A percentile compares a stretch with the other conserved stretches of the same genome.
Evolutionary conservation across 2,329 filamentous ascomycete species (phyloP).

Genomic region (Fusarium sp.): DNA sequence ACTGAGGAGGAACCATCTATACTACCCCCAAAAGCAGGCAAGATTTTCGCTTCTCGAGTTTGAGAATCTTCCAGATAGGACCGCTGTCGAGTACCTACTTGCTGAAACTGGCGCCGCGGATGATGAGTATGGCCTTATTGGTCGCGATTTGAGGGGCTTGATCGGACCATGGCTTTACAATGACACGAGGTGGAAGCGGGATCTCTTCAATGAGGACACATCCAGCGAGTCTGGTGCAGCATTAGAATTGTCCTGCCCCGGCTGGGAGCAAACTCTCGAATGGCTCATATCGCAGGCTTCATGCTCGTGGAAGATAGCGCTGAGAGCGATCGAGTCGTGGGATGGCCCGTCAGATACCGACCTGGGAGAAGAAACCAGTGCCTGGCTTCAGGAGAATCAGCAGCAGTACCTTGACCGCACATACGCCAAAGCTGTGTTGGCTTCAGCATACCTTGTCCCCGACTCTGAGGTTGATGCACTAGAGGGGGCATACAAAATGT

Average conservation of each 20-base stretch:
- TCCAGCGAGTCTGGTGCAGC: slow-evolving; percentile 44
- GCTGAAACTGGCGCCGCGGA: slow-evolving; percentile 62
- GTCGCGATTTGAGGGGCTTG: slow-evolving; percentile 75
- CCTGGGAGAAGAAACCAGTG: slow-evolving; percentile 68
- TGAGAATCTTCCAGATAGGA: slow-evolving; percentile 68
- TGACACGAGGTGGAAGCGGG: slow-evolving; percentile 65
- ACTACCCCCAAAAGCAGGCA: slow-evolving; percentile 67
- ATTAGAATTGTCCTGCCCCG: slow-evolving; percentile 59
- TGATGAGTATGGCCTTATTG: slow-evolving; percentile 58
- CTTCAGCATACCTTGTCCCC: slow-evolving; percentile 75
- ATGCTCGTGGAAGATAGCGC: slow-evolving; percentile 71
- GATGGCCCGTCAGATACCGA: slow-evolving; percentile 79
- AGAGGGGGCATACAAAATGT: slow-evolving; percentile 69
- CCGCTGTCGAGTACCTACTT: slow-evolving; percentile 72
- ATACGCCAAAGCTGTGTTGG: slow-evolving; percentile 76
- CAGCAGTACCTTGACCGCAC: slow-evolving; percentile 70
- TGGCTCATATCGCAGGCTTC: slow-evolving; percentile 74
- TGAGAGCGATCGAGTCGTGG: slow-evolving; percentile 76
- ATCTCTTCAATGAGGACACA: slow-evolving; percentile 10
- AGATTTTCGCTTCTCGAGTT: slow-evolving; percentile 72
- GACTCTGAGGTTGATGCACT: slow-evolving; percentile 70
- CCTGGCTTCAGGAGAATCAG: slow-evolving; percentile 70
- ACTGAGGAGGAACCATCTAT: slow-evolving; percentile 76
- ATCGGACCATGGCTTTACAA: slow-evolving; percentile 81
- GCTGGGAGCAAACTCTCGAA: slow-evolving; percentile 76